A percentile compares a stretch with the other conserved stretches of the same genome.
phyloP scores from a whole-genome alignment of 2,329 filamentous ascomycete species.

The Phialocephala sp. region DNA sequence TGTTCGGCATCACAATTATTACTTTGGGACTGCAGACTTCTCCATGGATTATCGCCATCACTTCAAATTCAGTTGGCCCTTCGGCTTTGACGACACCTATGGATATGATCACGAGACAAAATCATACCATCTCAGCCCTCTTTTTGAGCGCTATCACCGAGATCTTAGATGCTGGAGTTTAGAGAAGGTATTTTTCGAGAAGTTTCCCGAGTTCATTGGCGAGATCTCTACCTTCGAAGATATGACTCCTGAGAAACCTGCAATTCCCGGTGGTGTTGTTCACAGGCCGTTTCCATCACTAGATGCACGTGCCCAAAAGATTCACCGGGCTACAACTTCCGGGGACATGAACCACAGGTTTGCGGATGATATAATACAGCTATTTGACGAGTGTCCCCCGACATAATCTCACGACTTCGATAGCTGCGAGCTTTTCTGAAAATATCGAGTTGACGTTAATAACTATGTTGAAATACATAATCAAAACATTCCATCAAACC shows the following conservation, averaged over 20 bases:
- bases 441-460: not conserved
- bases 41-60: constrained; percentile 25
- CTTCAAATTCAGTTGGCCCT: constrained; percentile 32
- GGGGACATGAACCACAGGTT: not conserved
- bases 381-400: constrained; percentile 9
- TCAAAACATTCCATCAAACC: not conserved
- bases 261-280: not conserved
- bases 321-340: not conserved
- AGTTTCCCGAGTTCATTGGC: constrained; percentile 26
- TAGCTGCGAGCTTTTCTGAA: not conserved
- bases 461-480: not conserved
- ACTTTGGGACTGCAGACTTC: constrained; percentile 26
- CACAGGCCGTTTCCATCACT: not conserved
- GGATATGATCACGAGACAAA: constrained; percentile 15
- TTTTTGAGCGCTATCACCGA: constrained; percentile 27
- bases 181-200: constrained; percentile 27
- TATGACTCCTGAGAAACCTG: not conserved
- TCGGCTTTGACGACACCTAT: constrained; percentile 27
- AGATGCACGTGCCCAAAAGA: not conserved
- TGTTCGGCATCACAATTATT: constrained; percentile 24
- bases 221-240: constrained; percentile 21
- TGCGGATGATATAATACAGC: constrained; percentile 7
- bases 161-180: constrained; percentile 27
- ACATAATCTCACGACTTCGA: constrained; percentile 4
- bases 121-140: constrained; percentile 25